A percentile compares a stretch with the other conserved stretches of the same genome.
These are phyloP conservation scores for Aegilops longissima DNA, from an alignment of 176 grass and related monocot species.

Conservation along the genomic window DNA sequence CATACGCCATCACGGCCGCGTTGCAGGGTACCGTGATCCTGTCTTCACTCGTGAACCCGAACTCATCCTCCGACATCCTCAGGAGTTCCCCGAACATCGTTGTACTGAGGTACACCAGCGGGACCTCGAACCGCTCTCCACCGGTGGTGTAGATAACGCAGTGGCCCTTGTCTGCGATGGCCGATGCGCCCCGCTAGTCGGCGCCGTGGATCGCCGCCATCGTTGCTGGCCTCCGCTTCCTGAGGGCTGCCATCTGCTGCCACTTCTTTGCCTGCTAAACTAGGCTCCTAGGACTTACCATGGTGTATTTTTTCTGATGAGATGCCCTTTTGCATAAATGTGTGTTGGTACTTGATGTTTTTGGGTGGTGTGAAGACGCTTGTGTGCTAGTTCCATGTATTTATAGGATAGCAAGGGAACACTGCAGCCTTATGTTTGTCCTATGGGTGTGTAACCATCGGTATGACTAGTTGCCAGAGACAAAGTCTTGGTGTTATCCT, in stretches of 20 bases:
- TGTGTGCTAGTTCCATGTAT: conserved; percentile 3
- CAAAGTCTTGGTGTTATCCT: conserved; percentile 16
- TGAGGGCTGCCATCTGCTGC: conserved; percentile 35
- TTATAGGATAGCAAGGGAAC: conserved; percentile 39
- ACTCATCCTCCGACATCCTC: conserved; percentile 54
- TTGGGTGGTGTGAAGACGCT: conserved; percentile 29
- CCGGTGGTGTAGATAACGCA: conserved; percentile 42
- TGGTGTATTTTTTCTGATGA: conserved; percentile 16
- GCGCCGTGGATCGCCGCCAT: background rate
- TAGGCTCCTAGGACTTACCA: conserved; percentile 43
- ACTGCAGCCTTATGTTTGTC: background rate
- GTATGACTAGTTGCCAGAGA: conserved; percentile 31
- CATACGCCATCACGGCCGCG: conserved; percentile 58
- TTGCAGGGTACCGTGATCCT: conserved; percentile 67
- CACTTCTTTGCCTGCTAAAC: conserved; percentile 46
- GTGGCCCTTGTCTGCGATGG: conserved; percentile 47
- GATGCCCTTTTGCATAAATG: conserved; percentile 16
- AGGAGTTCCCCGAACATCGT: conserved; percentile 49
- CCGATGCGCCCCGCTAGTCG: conserved; percentile 11
- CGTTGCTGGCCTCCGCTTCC: conserved; percentile 22
- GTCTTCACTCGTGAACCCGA: conserved; percentile 46
- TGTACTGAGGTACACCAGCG: conserved; percentile 44
- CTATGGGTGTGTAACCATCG: conserved; percentile 22
- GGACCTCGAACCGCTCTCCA: conserved; percentile 52
- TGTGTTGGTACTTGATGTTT: conserved; percentile 20